Percentiles rank a stretch among this genome's conserved stretches.
phyloP scores from a whole-genome alignment of 202 grass and related monocot species.

The Zoysia matrella region DNA sequence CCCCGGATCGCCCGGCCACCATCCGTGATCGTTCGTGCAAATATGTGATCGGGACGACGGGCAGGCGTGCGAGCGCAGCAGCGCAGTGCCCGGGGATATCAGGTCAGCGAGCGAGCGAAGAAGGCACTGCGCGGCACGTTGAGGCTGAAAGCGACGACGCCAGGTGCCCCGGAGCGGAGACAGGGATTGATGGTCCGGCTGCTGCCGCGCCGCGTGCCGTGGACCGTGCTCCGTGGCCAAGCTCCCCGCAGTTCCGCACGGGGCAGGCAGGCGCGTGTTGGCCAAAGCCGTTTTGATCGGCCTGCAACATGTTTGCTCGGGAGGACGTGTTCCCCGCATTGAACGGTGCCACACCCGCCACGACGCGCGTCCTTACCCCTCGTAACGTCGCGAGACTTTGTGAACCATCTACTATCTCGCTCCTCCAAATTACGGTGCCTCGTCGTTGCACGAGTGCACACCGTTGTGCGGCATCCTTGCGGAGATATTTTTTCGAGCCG shows the following conservation, averaged over 20 bases:
- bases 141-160: constrained; percentile 28
- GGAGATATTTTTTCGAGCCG: too few relatives aligned
- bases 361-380: background rate
- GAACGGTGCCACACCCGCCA: background rate
- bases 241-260: background rate
- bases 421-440: too few relatives aligned
- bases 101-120: background rate
- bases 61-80: background rate
- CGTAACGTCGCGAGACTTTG: background rate
- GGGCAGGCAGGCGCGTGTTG: background rate
- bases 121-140: constrained; percentile 13
- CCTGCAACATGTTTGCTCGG: background rate
- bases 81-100: background rate
- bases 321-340: background rate
- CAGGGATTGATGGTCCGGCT: constrained; percentile 29
- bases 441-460: too few relatives aligned
- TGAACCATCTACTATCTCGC: too few relatives aligned
- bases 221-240: background rate
- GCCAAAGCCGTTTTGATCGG: background rate
- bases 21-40: background rate
- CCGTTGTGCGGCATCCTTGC: too few relatives aligned
- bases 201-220: background rate
- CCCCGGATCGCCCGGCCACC: background rate
- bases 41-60: background rate
- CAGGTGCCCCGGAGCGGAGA: constrained; percentile 24